Conservation (phyloP, 768 basidiomycete genomes). For the Lentinula aciculospora region DNA sequence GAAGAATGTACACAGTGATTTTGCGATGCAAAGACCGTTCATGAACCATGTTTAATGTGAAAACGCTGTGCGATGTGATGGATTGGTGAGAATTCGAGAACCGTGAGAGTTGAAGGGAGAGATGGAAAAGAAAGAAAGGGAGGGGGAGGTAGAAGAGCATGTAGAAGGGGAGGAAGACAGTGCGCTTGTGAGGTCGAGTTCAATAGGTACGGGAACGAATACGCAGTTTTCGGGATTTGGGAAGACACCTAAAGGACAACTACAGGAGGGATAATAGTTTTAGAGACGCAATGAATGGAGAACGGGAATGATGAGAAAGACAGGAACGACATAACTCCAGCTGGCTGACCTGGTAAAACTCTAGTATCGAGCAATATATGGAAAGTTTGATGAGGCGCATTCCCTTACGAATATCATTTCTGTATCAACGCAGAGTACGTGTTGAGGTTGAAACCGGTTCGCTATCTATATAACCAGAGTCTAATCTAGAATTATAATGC, state of each 20-base stretch:
- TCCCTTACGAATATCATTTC: conserved; percentile 95
- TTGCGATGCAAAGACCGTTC: too few relatives aligned
- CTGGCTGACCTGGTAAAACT: conserved; percentile 49
- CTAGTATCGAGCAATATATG: conserved; percentile 91
- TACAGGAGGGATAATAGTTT: conserved; percentile 23
- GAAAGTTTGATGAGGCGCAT: conserved; percentile 80
- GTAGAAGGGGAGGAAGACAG: conserved; percentile 38
- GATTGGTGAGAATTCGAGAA: conserved; percentile 75
- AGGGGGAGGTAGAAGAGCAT: conserved; percentile 59
- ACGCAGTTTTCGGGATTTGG: conserved; percentile 94
- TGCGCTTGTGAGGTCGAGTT: conserved; percentile 31
- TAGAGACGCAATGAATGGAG: neutral
- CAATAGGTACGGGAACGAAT: conserved; percentile 88
- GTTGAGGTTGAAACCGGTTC: conserved; percentile 85
- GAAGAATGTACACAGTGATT: too few relatives aligned
- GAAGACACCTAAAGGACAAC: conserved; percentile 82
- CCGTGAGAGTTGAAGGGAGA: conserved; percentile 62
- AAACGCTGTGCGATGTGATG: too few relatives aligned
- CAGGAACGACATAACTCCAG: conserved; percentile 46
- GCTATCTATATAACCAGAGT: conserved; percentile 56
- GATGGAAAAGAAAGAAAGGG: conserved; percentile 38
- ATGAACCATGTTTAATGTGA: too few relatives aligned
- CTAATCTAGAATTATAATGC: conserved; percentile 6
- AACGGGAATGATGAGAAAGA: neutral
- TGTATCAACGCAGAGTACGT: conserved; percentile 96